Evolutionary conservation across 2,329 filamentous ascomycete species (phyloP).

Genomic region (Ascochyta pisi): DNA sequence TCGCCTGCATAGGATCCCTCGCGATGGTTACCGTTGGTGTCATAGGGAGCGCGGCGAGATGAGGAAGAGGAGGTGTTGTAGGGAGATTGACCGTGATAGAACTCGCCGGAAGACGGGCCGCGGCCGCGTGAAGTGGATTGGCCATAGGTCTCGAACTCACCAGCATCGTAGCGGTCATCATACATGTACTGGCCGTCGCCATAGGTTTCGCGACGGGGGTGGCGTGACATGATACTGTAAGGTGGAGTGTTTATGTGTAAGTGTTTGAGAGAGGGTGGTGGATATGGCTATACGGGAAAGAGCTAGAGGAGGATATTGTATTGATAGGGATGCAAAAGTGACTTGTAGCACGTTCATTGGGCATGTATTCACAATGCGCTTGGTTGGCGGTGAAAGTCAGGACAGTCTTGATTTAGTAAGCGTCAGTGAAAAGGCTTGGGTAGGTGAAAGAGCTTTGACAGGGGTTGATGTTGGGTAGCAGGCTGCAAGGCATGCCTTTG

Average conservation of each 20-base stretch:
- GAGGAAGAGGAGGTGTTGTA: neutral
- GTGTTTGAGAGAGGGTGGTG: neutral
- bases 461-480: no score
- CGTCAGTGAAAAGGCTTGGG: no score
- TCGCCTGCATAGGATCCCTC: neutral
- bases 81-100: neutral
- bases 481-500: no score
- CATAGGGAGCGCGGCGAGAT: neutral
- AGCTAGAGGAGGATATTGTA: neutral
- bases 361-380: neutral
- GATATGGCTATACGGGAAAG: no score
- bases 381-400: neutral
- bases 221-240: neutral
- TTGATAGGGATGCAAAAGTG: neutral
- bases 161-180: neutral
- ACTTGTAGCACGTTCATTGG: neutral
- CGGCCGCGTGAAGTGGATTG: neutral
- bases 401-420: no score
- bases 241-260: neutral
- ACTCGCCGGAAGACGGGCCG: neutral
- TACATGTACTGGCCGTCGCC: neutral
- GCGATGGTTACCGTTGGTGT: neutral
- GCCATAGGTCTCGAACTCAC: neutral
- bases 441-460: no score
- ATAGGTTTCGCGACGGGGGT: neutral